These are phyloP conservation scores for Tetragonia tetragonoides DNA, from an alignment of 148 eudicot genomes.

Conservation along the genomic window DNA sequence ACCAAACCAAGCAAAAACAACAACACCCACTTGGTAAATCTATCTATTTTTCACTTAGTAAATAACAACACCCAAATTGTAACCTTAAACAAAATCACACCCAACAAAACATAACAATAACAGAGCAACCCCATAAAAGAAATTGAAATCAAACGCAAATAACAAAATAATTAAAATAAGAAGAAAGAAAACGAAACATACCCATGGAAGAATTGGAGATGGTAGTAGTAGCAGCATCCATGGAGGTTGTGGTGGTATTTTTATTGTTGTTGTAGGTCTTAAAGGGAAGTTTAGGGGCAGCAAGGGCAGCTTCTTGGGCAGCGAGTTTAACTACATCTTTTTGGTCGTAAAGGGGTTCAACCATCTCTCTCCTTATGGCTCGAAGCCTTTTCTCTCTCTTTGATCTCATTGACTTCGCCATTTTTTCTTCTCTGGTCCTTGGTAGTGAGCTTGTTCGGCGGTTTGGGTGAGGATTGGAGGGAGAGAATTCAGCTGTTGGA, in stretches of 20 bases:
- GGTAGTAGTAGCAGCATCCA: slow-evolving; percentile 27
- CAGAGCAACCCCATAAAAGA: too few species aligned
- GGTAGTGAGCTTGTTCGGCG: neutral
- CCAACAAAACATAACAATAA: too few species aligned
- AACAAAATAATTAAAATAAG: neutral
- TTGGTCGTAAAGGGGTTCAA: slow-evolving; percentile 52
- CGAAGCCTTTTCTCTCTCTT: slow-evolving; percentile 86
- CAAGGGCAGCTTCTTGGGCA: slow-evolving; percentile 80
- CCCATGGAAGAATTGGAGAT: slow-evolving; percentile 34
- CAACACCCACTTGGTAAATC: too few species aligned
- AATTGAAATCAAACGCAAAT: too few species aligned
- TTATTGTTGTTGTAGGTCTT: slow-evolving; percentile 15
- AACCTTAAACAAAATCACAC: too few species aligned
- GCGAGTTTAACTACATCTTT: slow-evolving; percentile 81
- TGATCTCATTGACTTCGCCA: slow-evolving; percentile 92
- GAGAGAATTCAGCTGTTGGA: neutral
- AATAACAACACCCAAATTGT: too few species aligned
- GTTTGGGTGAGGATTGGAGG: neutral
- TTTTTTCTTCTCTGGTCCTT: slow-evolving; percentile 11
- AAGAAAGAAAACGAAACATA: slow-evolving; percentile 11
- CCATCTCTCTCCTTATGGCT: slow-evolving; percentile 79
- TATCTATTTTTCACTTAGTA: too few species aligned
- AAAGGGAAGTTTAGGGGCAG: slow-evolving; percentile 81
- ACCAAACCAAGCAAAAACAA: too few species aligned
- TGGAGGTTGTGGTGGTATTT: slow-evolving; percentile 12